Base-by-base conservation (phyloP, 352 stramenopile genomes). In the Peronosclerospora sorghi region DNA sequence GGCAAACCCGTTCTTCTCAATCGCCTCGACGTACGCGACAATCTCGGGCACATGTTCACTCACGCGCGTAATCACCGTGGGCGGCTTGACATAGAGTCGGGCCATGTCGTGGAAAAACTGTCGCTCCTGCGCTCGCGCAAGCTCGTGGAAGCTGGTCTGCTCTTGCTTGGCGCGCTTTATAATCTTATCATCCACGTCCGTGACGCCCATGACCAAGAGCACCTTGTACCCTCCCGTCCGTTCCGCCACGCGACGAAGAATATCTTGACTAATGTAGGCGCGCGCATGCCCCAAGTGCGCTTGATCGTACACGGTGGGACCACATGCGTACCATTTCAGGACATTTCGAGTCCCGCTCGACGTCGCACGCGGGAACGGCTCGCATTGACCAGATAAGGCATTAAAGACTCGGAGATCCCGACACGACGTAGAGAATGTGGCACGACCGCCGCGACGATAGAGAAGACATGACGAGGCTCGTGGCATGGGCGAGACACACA, bases 161-260 rank as follows among this genome's bases (percentile, higher is more conserved):
- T 54, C 50, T 37, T 83, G 70, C 18, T 61, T 45, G 13, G 70
- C 67, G 19, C 74, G 54, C 30, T 43, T 26, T 45, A 98, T 97
- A 67, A 98, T 98, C 71, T 98, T 98, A 72, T 98, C 95, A 62
- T 98, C 95, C 21, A 98, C 87, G 63, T 98, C 95, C 5, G 95
- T 98, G 54, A 97, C 93, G 47, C 97, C 97, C 58, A 98, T 95
- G 27, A 95, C 79, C 34, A 96, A 82, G 30, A 85, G 74, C n/a
- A 98, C 79, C 38, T 97, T 75, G 66, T 96, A 96, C 51, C 83
- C 68, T 51, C 96, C 95, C 15, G 91, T 83, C 24, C 63, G 57
- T 48, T 86, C 56, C 9, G 96, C 49, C 14, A 98, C 62, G 35
- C 95, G 68, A 7, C 88, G 77, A 5, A 98, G 28, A 48, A 98